Evolutionary conservation across 305 asterid species (phyloP), one percentile per base, ranked within the genome.

Genomic region (Rubia balearica): DNA sequence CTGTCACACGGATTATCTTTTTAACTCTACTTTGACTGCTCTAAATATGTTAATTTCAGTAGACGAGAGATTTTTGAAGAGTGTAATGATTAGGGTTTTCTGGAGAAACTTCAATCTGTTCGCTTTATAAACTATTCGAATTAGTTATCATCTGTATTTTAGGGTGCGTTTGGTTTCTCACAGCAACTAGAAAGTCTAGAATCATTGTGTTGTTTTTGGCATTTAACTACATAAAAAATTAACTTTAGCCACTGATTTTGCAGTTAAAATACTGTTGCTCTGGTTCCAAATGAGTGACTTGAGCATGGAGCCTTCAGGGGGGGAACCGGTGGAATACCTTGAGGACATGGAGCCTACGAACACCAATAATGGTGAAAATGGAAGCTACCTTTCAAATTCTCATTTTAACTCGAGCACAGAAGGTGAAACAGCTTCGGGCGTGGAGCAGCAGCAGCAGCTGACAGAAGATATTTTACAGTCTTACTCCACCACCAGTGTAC

Each of bases 371-470:
- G 40, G 46, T 57, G 83, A 74, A 68, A 74, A 80, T 69, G 87
- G 79, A 65, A 73, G 73, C 45, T 53, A 71, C 42, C 66, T 60
- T 67, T 48, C 75, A 40, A 69, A 53, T 74, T 71, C 65, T 73
- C 84, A 65, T 71, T 73, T 77, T 51, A 55, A 82, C 64, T 77
- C 85, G 41, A 75, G 71, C 69, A 68, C 56, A 11, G 62, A 43
- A 65, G 61, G 70, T 46, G 85, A 73, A 77, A 76, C 85, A 62
- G 71, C 79, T 77, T 71, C 75, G 46, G 78, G 33, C 57, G 30
- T 66, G 78, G 83, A 81, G 78, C 83, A n/a, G n/a, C n/a, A 80
- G 74, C 78, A 65, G 74, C 78, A 65, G 69, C 75, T 14, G 16
- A 51, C 21, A 12, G 69, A 45, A 59, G 72, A 73, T 40, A 6